phyloP scores from a whole-genome alignment of 441 rosid species.

The Monsonia emarginata region DNA sequence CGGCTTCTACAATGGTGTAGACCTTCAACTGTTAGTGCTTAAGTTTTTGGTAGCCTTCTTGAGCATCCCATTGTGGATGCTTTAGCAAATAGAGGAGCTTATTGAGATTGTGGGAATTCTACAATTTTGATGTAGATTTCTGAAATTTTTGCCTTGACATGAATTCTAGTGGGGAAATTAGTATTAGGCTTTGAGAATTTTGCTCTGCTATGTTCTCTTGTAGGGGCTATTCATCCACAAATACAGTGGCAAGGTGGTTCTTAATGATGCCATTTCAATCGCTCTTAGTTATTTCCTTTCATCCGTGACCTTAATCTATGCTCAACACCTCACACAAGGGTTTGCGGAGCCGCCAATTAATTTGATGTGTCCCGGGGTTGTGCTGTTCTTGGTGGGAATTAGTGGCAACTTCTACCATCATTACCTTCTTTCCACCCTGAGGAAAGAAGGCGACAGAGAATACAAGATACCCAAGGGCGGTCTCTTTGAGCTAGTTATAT shows the following conservation, averaged over 20 bases:
- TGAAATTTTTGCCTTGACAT: not conserved
- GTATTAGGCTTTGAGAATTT: not conserved
- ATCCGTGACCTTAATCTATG: conserved; percentile 35
- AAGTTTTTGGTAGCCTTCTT: too few species aligned
- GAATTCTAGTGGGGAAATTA: not conserved
- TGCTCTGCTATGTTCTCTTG: not conserved
- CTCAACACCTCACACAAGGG: conserved; percentile 34
- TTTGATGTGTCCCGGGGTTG: conserved; percentile 32
- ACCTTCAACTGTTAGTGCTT: too few species aligned
- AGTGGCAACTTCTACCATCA: conserved; percentile 72
- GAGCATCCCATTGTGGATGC: too few species aligned
- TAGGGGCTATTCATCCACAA: conserved; percentile 59
- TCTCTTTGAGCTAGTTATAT: conserved; percentile 40
- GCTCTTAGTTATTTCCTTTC: conserved; percentile 31
- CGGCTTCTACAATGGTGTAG: too few species aligned
- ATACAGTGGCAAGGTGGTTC: conserved; percentile 43
- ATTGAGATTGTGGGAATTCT: too few species aligned
- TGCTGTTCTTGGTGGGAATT: conserved; percentile 44
- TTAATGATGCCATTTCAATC: conserved; percentile 25
- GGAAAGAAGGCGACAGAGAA: conserved; percentile 31
- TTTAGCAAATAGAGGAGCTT: too few species aligned
- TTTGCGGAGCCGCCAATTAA: conserved; percentile 36
- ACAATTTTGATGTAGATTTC: not conserved
- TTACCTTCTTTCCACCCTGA: conserved; percentile 42
- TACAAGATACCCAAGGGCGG: conserved; percentile 66